A percentile compares a stretch with the other conserved stretches of the same genome.
These are phyloP conservation scores for Spergularia azorica DNA, from an alignment of 179 eudicot species.

Conservation along the genomic window DNA sequence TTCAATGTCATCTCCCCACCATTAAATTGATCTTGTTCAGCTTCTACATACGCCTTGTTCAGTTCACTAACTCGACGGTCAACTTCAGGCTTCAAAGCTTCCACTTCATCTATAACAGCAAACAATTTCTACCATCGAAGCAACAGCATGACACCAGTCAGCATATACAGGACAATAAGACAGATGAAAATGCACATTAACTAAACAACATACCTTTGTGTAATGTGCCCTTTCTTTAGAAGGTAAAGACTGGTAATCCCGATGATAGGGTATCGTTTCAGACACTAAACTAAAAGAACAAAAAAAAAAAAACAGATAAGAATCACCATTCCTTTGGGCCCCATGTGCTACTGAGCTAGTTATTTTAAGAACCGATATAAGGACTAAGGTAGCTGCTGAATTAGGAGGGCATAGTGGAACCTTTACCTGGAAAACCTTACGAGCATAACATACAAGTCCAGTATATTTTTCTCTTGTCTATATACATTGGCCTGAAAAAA, in stretches of 20 bases:
- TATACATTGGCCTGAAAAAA: slow-evolving; percentile 74
- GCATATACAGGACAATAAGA: slow-evolving; percentile 9
- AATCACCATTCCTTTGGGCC: not conserved
- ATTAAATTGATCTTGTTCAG: slow-evolving; percentile 23
- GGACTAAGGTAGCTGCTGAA: not conserved
- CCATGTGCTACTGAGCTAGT: not conserved
- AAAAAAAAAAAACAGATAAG: not conserved
- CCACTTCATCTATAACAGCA: slow-evolving; percentile 48
- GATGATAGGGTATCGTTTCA: slow-evolving; percentile 95
- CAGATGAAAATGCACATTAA: slow-evolving; percentile 3
- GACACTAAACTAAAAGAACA: slow-evolving; percentile 61
- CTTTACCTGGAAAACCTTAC: slow-evolving; percentile 86
- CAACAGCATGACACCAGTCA: slow-evolving; percentile 17
- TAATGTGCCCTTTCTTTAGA: slow-evolving; percentile 37
- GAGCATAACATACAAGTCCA: slow-evolving; percentile 86
- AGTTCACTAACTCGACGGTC: slow-evolving; percentile 35
- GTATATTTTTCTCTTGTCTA: slow-evolving; percentile 68
- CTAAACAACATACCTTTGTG: slow-evolving; percentile 34
- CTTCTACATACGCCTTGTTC: slow-evolving; percentile 33
- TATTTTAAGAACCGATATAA: not conserved
- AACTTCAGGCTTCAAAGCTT: slow-evolving; percentile 51
- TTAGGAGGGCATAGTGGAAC: not conserved
- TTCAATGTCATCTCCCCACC: slow-evolving; percentile 27
- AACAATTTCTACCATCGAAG: slow-evolving; percentile 39
- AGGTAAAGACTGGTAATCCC: slow-evolving; percentile 54